phyloP scores from a whole-genome alignment of 1,284 basidiomycete species.

The Naganishia sp. region DNA sequence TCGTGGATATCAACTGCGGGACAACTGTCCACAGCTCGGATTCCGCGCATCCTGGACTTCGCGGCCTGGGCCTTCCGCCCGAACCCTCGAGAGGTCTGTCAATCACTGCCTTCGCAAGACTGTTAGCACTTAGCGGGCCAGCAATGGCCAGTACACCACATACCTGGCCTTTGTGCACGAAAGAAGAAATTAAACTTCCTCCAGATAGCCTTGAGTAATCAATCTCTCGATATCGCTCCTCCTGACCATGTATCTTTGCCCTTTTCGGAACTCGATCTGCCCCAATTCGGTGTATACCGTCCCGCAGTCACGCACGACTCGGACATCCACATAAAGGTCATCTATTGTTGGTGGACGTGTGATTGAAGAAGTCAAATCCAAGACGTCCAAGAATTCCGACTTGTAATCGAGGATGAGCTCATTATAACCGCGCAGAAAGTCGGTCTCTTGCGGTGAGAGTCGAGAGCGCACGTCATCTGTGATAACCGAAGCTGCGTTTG shows the following conservation, averaged over 20 bases:
- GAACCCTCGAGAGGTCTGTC: no score
- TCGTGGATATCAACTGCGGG: no score
- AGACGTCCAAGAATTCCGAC: conserved; percentile 77
- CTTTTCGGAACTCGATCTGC: conserved; percentile 81
- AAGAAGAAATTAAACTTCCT: conserved; percentile 55
- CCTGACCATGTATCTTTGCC: conserved; percentile 81
- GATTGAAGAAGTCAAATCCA: conserved; percentile 79
- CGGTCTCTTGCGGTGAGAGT: conserved; percentile 84
- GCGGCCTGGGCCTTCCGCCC: no score
- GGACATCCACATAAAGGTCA: conserved; percentile 54
- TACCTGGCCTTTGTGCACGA: no score
- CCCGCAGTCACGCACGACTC: conserved; percentile 72
- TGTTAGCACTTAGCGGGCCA: no score
- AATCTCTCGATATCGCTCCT: conserved; percentile 86
- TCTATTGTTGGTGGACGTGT: conserved; percentile 60
- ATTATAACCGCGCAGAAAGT: conserved; percentile 83
- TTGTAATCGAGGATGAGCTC: conserved; percentile 79
- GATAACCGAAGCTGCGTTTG: neutral
- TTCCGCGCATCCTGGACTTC: no score
- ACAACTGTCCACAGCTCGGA: no score
- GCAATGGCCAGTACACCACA: no score
- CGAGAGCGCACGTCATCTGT: conserved; percentile 67
- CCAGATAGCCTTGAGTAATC: conserved; percentile 86
- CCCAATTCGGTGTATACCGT: conserved; percentile 84
- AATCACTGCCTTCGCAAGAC: no score